Evolutionary conservation across 345 rosid species (phyloP).

Genomic region (Aquilaria yunnanensis): DNA sequence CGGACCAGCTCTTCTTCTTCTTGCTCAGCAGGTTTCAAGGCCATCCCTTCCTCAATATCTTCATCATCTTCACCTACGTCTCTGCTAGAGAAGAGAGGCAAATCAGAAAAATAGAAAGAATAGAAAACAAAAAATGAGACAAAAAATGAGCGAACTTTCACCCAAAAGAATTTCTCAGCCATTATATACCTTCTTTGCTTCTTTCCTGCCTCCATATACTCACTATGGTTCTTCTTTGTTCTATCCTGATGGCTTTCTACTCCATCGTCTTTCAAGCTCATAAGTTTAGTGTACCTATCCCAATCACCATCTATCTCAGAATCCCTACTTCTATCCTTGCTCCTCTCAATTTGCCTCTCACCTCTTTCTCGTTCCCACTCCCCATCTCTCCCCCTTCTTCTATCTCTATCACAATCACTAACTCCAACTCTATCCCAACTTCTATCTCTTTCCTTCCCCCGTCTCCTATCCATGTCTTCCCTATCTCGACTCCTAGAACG

Average conservation of each 20-base stretch:
- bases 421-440: slow-evolving; percentile 27
- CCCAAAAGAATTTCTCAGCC: not conserved
- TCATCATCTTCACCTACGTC: slow-evolving; percentile 45
- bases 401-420: slow-evolving; percentile 29
- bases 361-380: slow-evolving; percentile 16
- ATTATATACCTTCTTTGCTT: slow-evolving; percentile 36
- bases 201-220: slow-evolving; percentile 29
- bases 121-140: slow-evolving; percentile 1
- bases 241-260: slow-evolving; percentile 17
- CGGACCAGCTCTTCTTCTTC: slow-evolving; percentile 85
- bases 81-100: slow-evolving; percentile 18
- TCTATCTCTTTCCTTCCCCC: slow-evolving; percentile 38
- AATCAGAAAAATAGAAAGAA: slow-evolving; percentile 9
- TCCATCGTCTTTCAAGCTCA: slow-evolving; percentile 26
- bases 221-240: slow-evolving; percentile 25
- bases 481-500: slow-evolving; percentile 33
- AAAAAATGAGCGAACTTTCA: slow-evolving; percentile 1
- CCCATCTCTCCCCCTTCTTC: slow-evolving; percentile 24
- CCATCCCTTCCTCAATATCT: slow-evolving; percentile 57
- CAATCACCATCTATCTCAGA: slow-evolving; percentile 23
- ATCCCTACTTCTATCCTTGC: slow-evolving; percentile 39
- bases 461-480: slow-evolving; percentile 34
- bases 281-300: slow-evolving; percentile 27
- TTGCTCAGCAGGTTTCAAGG: slow-evolving; percentile 55
- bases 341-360: slow-evolving; percentile 33